These are phyloP conservation scores for Fragosphaeria purpurea DNA, from an alignment of 2,329 filamentous ascomycete genomes.

Conservation along the genomic window DNA sequence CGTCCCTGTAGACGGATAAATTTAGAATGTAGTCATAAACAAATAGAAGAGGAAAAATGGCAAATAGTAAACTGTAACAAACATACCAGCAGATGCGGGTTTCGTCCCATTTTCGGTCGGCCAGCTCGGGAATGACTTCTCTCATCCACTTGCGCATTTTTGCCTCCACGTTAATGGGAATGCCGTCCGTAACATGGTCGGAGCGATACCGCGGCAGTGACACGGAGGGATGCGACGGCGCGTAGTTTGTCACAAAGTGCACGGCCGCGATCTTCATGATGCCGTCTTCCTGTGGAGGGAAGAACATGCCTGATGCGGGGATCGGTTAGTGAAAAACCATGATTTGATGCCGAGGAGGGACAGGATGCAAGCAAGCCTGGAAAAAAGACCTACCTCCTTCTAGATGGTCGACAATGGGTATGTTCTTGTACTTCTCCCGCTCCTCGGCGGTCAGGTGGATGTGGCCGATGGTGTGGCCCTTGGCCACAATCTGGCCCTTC, in stretches of 20 bases:
- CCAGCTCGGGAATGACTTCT: conserved; percentile 36
- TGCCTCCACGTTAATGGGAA: conserved; percentile 34
- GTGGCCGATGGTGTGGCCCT: conserved; percentile 50
- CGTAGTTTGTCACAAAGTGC: conserved; percentile 6
- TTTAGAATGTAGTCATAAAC: too few relatives aligned
- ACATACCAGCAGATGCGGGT: conserved; percentile 46
- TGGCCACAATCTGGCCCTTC: conserved; percentile 40
- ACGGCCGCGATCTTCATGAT: conserved; percentile 1
- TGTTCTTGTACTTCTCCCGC: conserved; percentile 39
- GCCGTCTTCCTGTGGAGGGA: conserved; percentile 5
- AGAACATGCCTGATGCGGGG: not conserved
- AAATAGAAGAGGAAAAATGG: not conserved
- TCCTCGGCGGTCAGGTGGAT: conserved; percentile 46
- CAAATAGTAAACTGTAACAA: not conserved
- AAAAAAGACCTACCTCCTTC: not conserved
- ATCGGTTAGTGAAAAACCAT: too few relatives aligned
- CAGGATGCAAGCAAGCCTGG: too few relatives aligned
- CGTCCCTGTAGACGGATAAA: conserved; percentile 1
- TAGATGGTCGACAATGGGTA: conserved; percentile 43
- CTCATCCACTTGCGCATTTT: conserved; percentile 36
- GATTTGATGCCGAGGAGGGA: too few relatives aligned
- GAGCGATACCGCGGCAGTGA: conserved; percentile 5
- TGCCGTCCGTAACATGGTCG: conserved; percentile 16
- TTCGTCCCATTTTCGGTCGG: conserved; percentile 30
- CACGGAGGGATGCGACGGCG: conserved; percentile 4